Conservation (phyloP, 495 filamentous ascomycete species). For the Amniculicola lignicola region DNA sequence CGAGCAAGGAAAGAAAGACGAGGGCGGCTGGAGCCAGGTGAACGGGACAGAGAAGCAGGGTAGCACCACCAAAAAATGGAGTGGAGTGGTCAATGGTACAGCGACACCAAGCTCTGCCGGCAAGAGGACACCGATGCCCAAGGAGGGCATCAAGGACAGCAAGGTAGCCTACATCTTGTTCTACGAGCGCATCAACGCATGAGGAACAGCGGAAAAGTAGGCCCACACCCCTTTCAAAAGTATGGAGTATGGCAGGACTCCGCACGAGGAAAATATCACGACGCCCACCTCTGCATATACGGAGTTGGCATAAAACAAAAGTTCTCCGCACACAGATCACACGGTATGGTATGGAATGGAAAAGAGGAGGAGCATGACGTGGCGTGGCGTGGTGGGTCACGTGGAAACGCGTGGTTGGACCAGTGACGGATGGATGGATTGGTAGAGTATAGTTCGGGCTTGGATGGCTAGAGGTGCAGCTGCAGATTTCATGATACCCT, state of each 20-base stretch:
- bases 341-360: not conserved
- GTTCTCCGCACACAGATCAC: not conserved
- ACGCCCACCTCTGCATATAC: no score
- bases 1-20: constrained; percentile 55
- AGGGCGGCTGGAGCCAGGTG: constrained; percentile 82
- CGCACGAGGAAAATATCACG: no score
- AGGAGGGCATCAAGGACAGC: constrained; percentile 78
- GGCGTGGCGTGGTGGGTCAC: not conserved
- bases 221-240: no score
- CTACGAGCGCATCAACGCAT: constrained; percentile 68
- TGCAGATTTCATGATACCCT: no score
- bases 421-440: no score
- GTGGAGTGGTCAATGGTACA: constrained; percentile 61
- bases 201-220: no score
- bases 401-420: no score
- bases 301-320: no score
- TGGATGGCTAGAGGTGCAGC: no score
- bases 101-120: constrained; percentile 53
- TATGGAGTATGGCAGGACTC: no score
- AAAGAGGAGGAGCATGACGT: not conserved
- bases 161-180: constrained; percentile 96
- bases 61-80: constrained; percentile 60
- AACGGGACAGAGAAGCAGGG: constrained; percentile 53
- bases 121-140: constrained; percentile 59
- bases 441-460: no score